Evolutionary conservation across 305 asterid genomes (phyloP).

Genomic region (Plantago rigida): DNA sequence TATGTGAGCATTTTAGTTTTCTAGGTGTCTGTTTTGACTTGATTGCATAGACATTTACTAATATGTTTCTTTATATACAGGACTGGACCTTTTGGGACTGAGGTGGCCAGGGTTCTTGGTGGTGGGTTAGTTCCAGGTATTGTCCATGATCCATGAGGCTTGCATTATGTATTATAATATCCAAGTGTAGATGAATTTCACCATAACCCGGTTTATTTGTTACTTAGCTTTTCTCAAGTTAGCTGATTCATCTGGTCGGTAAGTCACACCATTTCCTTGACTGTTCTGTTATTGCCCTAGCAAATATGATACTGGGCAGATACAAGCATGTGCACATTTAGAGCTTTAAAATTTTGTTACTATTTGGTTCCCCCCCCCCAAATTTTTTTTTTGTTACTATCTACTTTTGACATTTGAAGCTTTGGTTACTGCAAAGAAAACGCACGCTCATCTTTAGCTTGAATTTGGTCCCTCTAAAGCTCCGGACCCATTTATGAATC

Average conservation of each 20-base stretch:
- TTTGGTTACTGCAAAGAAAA: neutral
- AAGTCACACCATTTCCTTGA: too few relatives aligned
- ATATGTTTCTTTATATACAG: conserved; percentile 32
- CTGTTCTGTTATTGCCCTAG: too few relatives aligned
- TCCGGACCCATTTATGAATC: neutral
- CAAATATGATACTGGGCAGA: too few relatives aligned
- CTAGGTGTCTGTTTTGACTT: conserved; percentile 11
- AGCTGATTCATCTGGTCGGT: too few relatives aligned
- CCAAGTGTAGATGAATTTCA: too few relatives aligned
- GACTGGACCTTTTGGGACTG: conserved; percentile 78
- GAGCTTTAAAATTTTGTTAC: too few relatives aligned
- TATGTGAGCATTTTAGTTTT: neutral
- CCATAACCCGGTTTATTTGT: too few relatives aligned
- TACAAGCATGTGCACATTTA: too few relatives aligned
- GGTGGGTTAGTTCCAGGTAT: conserved; percentile 96
- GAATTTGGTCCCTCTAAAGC: neutral
- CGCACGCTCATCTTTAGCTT: neutral
- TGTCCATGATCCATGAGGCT: neutral
- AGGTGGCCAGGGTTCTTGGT: conserved; percentile 92
- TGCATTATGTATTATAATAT: neutral
- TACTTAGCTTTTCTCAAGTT: too few relatives aligned
- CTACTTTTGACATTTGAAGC: too few relatives aligned
- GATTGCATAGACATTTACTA: conserved; percentile 5
- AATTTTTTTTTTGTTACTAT: too few relatives aligned
- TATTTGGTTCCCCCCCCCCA: too few relatives aligned